Evolutionary conservation across 2,329 filamentous ascomycete genomes (phyloP), one percentile per base, ranked within the genome.

Genomic region (Neofusicoccum parvum): DNA sequence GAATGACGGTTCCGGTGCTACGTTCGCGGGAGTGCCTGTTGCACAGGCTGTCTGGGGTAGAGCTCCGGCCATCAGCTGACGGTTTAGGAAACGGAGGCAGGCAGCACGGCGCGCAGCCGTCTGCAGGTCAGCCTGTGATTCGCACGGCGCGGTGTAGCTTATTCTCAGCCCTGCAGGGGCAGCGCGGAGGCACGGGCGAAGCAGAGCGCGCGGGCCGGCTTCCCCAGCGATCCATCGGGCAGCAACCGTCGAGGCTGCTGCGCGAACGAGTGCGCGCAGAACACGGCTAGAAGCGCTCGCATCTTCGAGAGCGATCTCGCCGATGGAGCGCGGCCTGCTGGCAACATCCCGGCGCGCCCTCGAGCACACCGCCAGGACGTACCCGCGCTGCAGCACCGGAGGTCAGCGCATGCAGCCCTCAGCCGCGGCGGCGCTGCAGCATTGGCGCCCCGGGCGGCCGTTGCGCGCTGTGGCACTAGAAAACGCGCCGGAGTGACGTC

Each of bases 161-260:
- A 48, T 60, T 37, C 34, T 39, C 56, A 60, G 56, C 56, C 56
- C 56, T 60, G 56, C 56, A 60, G 56, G 56, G 56, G 20, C 37
- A 58, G 37, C 9, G 27, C 41, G 54, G 11, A 23, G 11, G 14
- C 17, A 1, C 2, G 17, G 10, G 23, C 23, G 36, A 43, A 27
- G 53, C 37, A 15, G 50, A 10, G 12, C 53, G 10, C 41, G 41
- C 41, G 41, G 41, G 15, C 54, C 54, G 41, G 7, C 27, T 17
- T 59, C 54, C 54, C 56, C 56, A 60, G 32, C 56, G 45, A 20
- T 46, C n/a, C 27, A 48, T 60, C 56, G 43, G 56, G 56, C 56
- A 49, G 56, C 56, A 49, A 48, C n/a, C 17, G 23, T 59, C 14
- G 53, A 58, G 53, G 37, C 53, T 53, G 37, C 17, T 15, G 15